Evolutionary conservation across 1,139 yeast species (phyloP).

Genomic region (Nakaseomyces kungkrabaensis): DNA sequence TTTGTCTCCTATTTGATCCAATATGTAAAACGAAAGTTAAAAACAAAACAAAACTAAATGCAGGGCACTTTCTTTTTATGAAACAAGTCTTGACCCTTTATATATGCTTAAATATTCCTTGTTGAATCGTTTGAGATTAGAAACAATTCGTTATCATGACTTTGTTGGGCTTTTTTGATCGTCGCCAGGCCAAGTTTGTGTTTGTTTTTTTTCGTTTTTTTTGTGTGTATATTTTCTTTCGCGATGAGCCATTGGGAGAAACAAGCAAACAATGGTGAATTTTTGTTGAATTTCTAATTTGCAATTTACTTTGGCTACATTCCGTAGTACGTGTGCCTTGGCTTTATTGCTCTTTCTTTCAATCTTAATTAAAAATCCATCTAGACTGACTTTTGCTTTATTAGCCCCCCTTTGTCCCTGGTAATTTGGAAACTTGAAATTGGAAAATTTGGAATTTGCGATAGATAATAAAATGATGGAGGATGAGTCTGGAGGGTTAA

Average conservation of each 20-base stretch:
- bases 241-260: background rate
- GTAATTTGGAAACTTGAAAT: too few species aligned
- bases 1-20: background rate
- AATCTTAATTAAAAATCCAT: too few species aligned
- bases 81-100: background rate
- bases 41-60: too few species aligned
- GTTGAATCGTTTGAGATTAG: background rate
- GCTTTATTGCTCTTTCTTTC: too few species aligned
- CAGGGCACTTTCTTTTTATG: too few species aligned
- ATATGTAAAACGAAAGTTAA: too few species aligned
- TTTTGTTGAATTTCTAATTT: background rate
- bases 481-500: slow-evolving; percentile 3
- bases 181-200: background rate
- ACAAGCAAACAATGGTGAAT: background rate
- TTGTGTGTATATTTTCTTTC: background rate
- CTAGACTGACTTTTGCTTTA: too few species aligned
- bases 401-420: too few species aligned
- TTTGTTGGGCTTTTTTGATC: background rate
- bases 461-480: background rate
- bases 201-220: background rate
- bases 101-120: background rate
- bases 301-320: background rate
- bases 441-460: background rate
- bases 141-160: background rate
- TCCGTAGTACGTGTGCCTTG: background rate